Base-by-base conservation (phyloP, 192 early-diverging fungal genomes). In the Podila epigama region DNA sequence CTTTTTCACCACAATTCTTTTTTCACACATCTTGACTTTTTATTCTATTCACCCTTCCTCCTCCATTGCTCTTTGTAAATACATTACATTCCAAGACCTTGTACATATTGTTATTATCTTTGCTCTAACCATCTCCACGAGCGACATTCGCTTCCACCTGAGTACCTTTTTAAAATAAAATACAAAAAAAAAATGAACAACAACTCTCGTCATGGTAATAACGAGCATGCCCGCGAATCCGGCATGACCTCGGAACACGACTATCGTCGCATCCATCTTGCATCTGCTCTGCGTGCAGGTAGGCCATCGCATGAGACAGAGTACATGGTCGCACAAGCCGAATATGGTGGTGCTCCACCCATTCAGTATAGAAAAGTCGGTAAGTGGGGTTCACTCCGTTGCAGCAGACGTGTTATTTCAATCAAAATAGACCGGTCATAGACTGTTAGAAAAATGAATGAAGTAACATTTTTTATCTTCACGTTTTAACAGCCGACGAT, bases 171-270 rank as follows among this genome's bases (percentile, higher is more conserved):
- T n/a, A n/a, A n/a, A n/a, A n/a, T n/a, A n/a, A 44, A 44, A 44
- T 20, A 44, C 15, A 44, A 44, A 41, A 41, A 41, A 41, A 41
- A 44, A 10, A 62, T 62, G 60, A 51, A 62, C 22, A 62, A 11
- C 48, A 22, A 33, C 60, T 36, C n/a, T 22, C 6, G 22, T 22
- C 20, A 62, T n/a, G 29, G 32, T 20, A 20, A 3, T 18, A 37
- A 32, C 33, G 16, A 27, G 20, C 0, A 44, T 0, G 16, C 15
- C 16, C 33, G 31, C 0, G 60, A 62, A 9, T 62, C 60, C 3
- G 31, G 8, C 48, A 62, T 62, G 48, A 31, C 42, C 32, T 62
- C 60, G 20, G n/a, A 33, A 4, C 32, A 51, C 18, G 32, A 42
- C 9, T 31, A 11, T 33, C 31, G 4, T 9, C 15, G 39, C 22